These are phyloP conservation scores for Epithele typhae DNA, from an alignment of 768 basidiomycete species.

Conservation along the genomic window DNA sequence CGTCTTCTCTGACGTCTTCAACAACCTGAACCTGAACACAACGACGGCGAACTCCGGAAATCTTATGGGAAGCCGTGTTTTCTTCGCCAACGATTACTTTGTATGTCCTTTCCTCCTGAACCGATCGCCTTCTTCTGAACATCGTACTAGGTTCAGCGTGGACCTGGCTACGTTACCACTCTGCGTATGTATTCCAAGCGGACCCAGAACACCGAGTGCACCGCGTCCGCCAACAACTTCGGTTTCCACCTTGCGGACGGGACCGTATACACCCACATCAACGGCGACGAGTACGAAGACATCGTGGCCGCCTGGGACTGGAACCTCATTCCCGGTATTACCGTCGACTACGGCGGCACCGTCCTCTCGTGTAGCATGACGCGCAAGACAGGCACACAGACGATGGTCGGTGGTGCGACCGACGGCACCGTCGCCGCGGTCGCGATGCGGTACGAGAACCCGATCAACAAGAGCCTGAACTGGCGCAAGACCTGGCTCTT, in stretches of 20 bases:
- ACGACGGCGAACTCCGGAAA: slow-evolving; percentile 52
- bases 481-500: slow-evolving; percentile 73
- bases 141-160: slow-evolving; percentile 51
- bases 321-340: slow-evolving; percentile 68
- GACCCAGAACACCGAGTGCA: slow-evolving; percentile 58
- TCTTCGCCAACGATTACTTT: slow-evolving; percentile 66
- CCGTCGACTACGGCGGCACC: slow-evolving; percentile 55
- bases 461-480: slow-evolving; percentile 42
- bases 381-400: slow-evolving; percentile 40
- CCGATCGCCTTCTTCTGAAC: too few species aligned
- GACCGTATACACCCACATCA: slow-evolving; percentile 51
- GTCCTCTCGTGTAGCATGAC: slow-evolving; percentile 42
- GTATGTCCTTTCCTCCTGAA: slow-evolving; percentile 30
- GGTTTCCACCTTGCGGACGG: slow-evolving; percentile 69
- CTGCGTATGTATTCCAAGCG: slow-evolving; percentile 58
- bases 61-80: slow-evolving; percentile 54
- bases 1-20: slow-evolving; percentile 36
- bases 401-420: slow-evolving; percentile 60
- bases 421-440: slow-evolving; percentile 49
- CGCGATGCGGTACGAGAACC: slow-evolving; percentile 63
- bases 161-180: slow-evolving; percentile 51
- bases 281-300: slow-evolving; percentile 65
- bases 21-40: slow-evolving; percentile 32
- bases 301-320: slow-evolving; percentile 69
- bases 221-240: slow-evolving; percentile 56